Conservation (phyloP, 371 early-diverging fungal genomes). For the Zychaea mexicana region DNA sequence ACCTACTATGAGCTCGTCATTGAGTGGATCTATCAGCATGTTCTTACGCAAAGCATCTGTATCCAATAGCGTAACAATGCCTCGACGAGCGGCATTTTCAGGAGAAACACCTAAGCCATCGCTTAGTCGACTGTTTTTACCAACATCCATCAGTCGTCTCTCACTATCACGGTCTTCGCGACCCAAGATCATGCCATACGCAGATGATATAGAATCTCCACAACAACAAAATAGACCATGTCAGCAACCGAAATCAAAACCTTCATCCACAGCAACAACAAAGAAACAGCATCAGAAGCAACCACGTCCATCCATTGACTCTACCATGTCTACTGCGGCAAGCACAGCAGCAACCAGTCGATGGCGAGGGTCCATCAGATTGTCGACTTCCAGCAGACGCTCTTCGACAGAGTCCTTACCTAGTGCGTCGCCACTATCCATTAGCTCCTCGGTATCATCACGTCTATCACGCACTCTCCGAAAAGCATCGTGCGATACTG, state of each 20-base stretch:
- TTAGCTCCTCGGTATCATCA: constrained; percentile 3
- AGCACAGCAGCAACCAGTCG: neutral
- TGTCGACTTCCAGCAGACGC: neutral
- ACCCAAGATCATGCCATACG: constrained; percentile 9
- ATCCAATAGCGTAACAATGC: neutral
- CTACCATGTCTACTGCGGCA: neutral
- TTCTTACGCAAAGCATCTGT: constrained; percentile 5
- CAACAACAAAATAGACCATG: neutral
- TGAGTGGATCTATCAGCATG: constrained; percentile 12
- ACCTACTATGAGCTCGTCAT: neutral
- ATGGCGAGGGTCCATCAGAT: constrained; percentile 1
- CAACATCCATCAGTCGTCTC: constrained; percentile 8
- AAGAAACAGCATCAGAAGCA: neutral
- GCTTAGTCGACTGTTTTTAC: constrained; percentile 8
- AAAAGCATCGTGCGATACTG: neutral
- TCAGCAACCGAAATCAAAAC: neutral
- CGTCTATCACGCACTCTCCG: neutral
- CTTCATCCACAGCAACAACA: neutral
- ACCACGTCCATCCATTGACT: constrained; percentile 2
- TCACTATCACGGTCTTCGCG: constrained; percentile 9
- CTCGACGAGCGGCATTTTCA: neutral
- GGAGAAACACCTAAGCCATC: constrained; percentile 8
- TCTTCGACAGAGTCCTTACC: constrained; percentile 2
- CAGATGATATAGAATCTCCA: neutral
- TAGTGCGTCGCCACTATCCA: neutral